These are phyloP conservation scores for Mycena belliarum DNA, from an alignment of 768 basidiomycete genomes.

Conservation along the genomic window DNA sequence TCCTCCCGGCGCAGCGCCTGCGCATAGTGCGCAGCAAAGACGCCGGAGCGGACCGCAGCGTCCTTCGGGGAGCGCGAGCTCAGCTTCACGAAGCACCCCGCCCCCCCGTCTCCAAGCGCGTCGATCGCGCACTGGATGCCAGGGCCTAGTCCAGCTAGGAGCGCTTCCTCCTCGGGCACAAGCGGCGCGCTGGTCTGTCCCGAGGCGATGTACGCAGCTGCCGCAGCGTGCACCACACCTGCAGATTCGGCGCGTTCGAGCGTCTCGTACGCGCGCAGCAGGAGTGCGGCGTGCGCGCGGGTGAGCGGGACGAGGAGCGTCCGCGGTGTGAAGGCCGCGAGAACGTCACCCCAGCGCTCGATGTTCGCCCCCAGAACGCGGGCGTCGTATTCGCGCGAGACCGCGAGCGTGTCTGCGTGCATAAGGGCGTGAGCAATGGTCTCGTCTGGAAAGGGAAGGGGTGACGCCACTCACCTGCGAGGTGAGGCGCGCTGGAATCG, in stretches of 20 bases:
- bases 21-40: slow-evolving; percentile 16
- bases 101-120: background rate
- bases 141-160: slow-evolving; percentile 2
- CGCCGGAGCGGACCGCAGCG: slow-evolving; percentile 21
- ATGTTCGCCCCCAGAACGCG: slow-evolving; percentile 17
- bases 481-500: too few relatives aligned
- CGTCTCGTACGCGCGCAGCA: slow-evolving; percentile 14
- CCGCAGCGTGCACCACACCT: background rate
- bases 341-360: slow-evolving; percentile 15
- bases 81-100: slow-evolving; percentile 22
- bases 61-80: slow-evolving; percentile 24
- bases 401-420: slow-evolving; percentile 7
- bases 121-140: slow-evolving; percentile 13
- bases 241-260: background rate
- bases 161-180: background rate
- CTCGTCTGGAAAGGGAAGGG: too few relatives aligned
- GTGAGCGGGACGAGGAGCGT: slow-evolving; percentile 16
- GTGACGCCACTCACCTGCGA: too few relatives aligned
- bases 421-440: too few relatives aligned
- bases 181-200: background rate
- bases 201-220: background rate
- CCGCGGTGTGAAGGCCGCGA: slow-evolving; percentile 4
- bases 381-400: slow-evolving; percentile 18
- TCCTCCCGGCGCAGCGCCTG: background rate
- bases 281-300: slow-evolving; percentile 2